Percentiles rank a stretch among this genome's conserved stretches.
phyloP scores from a whole-genome alignment of 1,139 yeast species.

The Hemisphaericaspora subhashii region DNA sequence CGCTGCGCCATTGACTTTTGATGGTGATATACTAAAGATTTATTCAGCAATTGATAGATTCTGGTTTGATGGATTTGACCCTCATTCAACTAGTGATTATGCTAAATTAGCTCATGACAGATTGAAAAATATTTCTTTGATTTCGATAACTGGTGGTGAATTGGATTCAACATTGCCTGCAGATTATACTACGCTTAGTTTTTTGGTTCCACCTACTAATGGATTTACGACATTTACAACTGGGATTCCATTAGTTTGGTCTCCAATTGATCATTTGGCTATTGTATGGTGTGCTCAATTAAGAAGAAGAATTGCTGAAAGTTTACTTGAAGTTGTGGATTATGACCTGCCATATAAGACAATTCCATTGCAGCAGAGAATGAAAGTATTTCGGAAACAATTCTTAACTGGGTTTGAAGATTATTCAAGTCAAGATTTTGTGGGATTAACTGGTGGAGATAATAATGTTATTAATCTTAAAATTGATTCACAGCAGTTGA shows the following conservation, averaged over 20 bases:
- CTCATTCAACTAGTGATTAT: conserved; percentile 18
- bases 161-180: conserved; percentile 86
- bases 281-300: conserved; percentile 96
- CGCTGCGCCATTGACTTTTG: conserved; percentile 93
- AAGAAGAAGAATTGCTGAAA: conserved; percentile 59
- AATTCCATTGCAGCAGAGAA: conserved; percentile 50
- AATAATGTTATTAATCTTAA: not conserved
- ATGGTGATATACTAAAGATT: conserved; percentile 76
- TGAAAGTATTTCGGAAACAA: conserved; percentile 51
- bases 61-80: conserved; percentile 67
- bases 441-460: not conserved
- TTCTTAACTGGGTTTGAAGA: conserved; percentile 55
- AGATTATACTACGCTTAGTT: conserved; percentile 80
- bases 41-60: conserved; percentile 75
- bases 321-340: conserved; percentile 63
- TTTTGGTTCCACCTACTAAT: conserved; percentile 66
- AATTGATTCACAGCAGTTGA: not conserved
- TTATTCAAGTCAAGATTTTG: conserved; percentile 2
- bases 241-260: conserved; percentile 90
- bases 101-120: conserved; percentile 37
- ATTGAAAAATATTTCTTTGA: conserved; percentile 50
- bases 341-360: conserved; percentile 45
- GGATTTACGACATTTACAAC: conserved; percentile 86
- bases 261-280: conserved; percentile 93
- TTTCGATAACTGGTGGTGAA: conserved; percentile 92